Conservation (phyloP, 2,329 filamentous ascomycete species). For the Colletotrichum musae region DNA sequence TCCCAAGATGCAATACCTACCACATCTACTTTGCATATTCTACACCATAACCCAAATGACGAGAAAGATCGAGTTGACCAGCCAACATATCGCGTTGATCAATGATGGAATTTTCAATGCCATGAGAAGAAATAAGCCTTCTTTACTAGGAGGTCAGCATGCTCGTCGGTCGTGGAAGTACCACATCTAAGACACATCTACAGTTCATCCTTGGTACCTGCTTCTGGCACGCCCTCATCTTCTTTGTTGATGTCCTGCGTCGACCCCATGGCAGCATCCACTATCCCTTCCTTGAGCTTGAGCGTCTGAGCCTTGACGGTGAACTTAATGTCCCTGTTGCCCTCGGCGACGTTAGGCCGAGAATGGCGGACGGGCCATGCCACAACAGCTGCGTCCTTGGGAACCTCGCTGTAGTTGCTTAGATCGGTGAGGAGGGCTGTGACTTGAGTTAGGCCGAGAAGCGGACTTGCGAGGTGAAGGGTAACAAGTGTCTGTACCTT, state of each 20-base stretch:
- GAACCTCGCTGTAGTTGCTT: constrained; percentile 46
- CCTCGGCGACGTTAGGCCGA: constrained; percentile 45
- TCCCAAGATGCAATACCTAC: neutral
- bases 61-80: too few relatives aligned
- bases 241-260: neutral
- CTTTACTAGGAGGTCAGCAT: too few relatives aligned
- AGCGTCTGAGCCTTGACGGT: constrained; percentile 50
- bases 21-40: too few relatives aligned
- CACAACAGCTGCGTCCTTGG: constrained; percentile 47
- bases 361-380: constrained; percentile 50
- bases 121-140: too few relatives aligned
- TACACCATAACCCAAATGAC: too few relatives aligned
- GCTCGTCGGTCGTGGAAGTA: too few relatives aligned
- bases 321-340: constrained; percentile 48
- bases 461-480: neutral
- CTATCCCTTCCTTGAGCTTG: constrained; percentile 27
- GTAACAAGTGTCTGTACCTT: constrained; percentile 47
- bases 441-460: neutral
- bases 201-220: constrained; percentile 29
- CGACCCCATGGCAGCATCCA: neutral
- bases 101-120: too few relatives aligned
- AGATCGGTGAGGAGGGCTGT: constrained; percentile 45
- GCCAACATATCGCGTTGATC: too few relatives aligned
- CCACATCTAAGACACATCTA: neutral
- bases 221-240: neutral